These are phyloP conservation scores for Fomitopsis schrenkii DNA, from an alignment of 1,284 basidiomycete species.

Conservation along the genomic window DNA sequence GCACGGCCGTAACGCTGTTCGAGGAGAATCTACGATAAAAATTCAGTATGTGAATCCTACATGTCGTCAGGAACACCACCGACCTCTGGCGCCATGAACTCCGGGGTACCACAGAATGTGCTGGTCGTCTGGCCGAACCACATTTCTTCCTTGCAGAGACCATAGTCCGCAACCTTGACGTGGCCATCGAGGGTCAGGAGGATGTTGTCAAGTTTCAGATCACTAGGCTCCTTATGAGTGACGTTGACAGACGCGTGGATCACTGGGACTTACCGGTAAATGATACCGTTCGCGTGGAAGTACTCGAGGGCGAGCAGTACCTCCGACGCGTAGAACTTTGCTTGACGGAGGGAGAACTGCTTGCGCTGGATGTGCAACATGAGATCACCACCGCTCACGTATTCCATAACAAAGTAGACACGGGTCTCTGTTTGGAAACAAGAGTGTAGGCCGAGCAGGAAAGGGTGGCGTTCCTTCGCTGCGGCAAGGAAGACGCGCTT, in stretches of 20 bases:
- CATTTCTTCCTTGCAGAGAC: slow-evolving; percentile 99
- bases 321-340: slow-evolving; percentile 99
- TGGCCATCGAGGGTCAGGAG: slow-evolving; percentile 96
- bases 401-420: slow-evolving; percentile 84
- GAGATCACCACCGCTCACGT: slow-evolving; percentile 74
- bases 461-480: slow-evolving; percentile 95
- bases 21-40: slow-evolving; percentile 73
- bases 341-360: slow-evolving; percentile 78
- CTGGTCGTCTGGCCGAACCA: slow-evolving; percentile 96
- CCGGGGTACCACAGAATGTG: slow-evolving; percentile 99
- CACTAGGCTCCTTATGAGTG: slow-evolving; percentile 42
- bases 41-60: background rate
- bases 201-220: slow-evolving; percentile 99
- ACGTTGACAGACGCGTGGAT: background rate
- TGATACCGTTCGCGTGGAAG: slow-evolving; percentile 97
- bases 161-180: slow-evolving; percentile 99
- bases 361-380: slow-evolving; percentile 83
- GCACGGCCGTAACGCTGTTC: slow-evolving; percentile 98
- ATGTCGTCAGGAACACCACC: slow-evolving; percentile 12
- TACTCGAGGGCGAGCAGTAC: slow-evolving; percentile 96
- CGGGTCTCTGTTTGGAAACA: slow-evolving; percentile 99
- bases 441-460: slow-evolving; percentile 94
- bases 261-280: slow-evolving; percentile 57
- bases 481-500: slow-evolving; percentile 98
- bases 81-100: slow-evolving; percentile 99